Base-by-base conservation (phyloP, 768 basidiomycete species). In the Agaricus blazei region DNA sequence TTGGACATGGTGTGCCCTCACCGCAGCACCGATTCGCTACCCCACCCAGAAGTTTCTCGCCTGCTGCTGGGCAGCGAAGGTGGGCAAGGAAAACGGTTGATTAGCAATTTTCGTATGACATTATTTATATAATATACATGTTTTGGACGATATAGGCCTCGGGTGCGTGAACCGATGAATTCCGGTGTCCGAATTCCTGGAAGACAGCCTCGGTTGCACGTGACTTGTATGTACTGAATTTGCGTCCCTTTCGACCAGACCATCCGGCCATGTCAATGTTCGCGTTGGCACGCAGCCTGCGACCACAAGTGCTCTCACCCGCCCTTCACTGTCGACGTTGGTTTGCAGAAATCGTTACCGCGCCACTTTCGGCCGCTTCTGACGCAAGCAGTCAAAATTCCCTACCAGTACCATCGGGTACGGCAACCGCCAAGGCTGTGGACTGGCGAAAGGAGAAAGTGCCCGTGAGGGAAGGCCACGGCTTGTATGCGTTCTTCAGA, bases 401-500 rank as follows among this genome's bases (percentile, higher is more conserved):
- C 29, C 41, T 37, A 31, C 46, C 41, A 9, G 34, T 38, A 41
- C 1, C 34, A 34, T 34, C 34, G 11, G 11, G 11, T 6, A 19
- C 31, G 23, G 24, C 2, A 29, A 40, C 44, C 19, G 19, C 19
- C 43, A 42, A 51, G 51, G 28, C 49, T 51, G 54, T 48, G 44
- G n/a, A 50, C 51, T 45, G 58, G 58, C 41, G 58, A 55, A 50
- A 56, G 53, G 42, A 37, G 40, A 70, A 66, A 46, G 65, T 76
- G 12, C 64, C 71, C 5, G 75, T 77, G 27, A 65, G 62, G 27
- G 77, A 83, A 23, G 78, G 85, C 57, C 90, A 93, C 66, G 90
- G 90, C 1, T 78, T 93, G 6, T 91, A 80, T 62, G 83, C 75
- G 0, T 92, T 93, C 66, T 93, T 92, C 70, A 77, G 88, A 56